phyloP scores from a whole-genome alignment of 176 grass and related monocot species.

The Leersia perrieri region DNA sequence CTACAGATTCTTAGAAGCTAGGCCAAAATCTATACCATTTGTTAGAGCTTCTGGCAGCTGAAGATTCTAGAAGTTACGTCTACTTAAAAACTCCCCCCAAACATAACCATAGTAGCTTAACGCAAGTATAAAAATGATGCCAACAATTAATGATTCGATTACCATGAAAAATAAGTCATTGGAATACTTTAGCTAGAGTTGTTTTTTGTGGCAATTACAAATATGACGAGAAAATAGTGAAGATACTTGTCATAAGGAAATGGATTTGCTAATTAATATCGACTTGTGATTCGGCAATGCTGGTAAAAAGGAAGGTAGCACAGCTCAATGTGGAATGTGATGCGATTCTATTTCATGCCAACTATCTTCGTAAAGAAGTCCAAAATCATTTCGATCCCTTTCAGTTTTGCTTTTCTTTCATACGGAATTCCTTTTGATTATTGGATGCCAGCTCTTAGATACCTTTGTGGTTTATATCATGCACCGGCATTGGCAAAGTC shows the following conservation, averaged over 20 bases:
- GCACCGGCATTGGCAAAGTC: slow-evolving; percentile 5
- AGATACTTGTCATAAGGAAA: background rate
- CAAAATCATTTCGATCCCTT: background rate
- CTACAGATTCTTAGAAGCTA: too few relatives aligned
- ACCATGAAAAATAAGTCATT: too few relatives aligned
- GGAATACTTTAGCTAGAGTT: too few relatives aligned
- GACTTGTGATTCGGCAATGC: background rate
- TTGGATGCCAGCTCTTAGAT: slow-evolving; percentile 51
- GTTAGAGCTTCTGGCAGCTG: too few relatives aligned
- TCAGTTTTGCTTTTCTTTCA: background rate
- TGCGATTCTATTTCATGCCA: background rate
- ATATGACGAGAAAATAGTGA: too few relatives aligned
- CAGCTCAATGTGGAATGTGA: slow-evolving; percentile 1
- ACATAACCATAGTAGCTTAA: too few relatives aligned
- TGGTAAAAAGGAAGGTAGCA: background rate
- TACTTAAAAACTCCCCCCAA: too few relatives aligned
- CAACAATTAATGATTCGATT: too few relatives aligned
- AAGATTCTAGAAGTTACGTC: too few relatives aligned
- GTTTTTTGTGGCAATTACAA: too few relatives aligned
- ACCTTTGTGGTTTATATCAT: slow-evolving; percentile 9
- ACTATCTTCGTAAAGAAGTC: background rate
- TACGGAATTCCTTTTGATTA: slow-evolving; percentile 18
- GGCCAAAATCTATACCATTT: too few relatives aligned
- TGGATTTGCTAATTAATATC: background rate
- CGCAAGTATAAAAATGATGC: too few relatives aligned